phyloP scores from a whole-genome alignment of 2,329 filamentous ascomycete genomes.

The Mycosphaerella sp. region DNA sequence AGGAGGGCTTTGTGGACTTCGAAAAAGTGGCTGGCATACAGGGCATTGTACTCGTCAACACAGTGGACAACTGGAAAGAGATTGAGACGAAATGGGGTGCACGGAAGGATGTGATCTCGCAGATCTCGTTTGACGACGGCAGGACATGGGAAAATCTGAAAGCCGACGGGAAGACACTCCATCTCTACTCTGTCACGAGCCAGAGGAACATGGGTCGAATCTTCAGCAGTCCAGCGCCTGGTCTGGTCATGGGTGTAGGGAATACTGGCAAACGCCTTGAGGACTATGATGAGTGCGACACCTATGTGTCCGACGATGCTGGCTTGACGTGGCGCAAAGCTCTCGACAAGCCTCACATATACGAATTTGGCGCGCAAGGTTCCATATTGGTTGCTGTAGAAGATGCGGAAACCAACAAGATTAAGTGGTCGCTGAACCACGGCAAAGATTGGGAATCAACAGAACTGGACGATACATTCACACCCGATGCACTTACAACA shows the following conservation, averaged over 20 bases:
- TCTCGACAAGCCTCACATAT: constrained; percentile 79
- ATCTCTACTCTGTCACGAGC: constrained; percentile 88
- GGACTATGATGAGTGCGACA: constrained; percentile 64
- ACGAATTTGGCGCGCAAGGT: constrained; percentile 91
- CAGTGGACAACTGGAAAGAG: constrained; percentile 77
- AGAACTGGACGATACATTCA: constrained; percentile 64
- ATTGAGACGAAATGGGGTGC: constrained; percentile 51
- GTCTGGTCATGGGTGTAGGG: constrained; percentile 87
- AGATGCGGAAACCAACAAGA: constrained; percentile 58
- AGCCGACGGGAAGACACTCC: constrained; percentile 60
- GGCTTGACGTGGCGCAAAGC: constrained; percentile 75
- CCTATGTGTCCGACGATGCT: constrained; percentile 87
- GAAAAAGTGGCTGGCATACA: constrained; percentile 90
- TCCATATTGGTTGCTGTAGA: constrained; percentile 78
- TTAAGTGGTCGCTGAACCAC: constrained; percentile 81
- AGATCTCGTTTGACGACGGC: constrained; percentile 94
- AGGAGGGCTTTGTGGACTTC: constrained; percentile 76
- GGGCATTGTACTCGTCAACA: constrained; percentile 85
- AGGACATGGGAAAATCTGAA: constrained; percentile 73
- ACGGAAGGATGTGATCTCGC: constrained; percentile 64
- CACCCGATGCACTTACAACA: constrained; percentile 71
- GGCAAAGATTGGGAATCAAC: constrained; percentile 74
- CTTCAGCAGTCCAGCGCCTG: constrained; percentile 89
- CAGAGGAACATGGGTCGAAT: constrained; percentile 75
- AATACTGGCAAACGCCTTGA: constrained; percentile 75